phyloP scores from a whole-genome alignment of 345 rosid species.

The Euphorbia tirucalli region DNA sequence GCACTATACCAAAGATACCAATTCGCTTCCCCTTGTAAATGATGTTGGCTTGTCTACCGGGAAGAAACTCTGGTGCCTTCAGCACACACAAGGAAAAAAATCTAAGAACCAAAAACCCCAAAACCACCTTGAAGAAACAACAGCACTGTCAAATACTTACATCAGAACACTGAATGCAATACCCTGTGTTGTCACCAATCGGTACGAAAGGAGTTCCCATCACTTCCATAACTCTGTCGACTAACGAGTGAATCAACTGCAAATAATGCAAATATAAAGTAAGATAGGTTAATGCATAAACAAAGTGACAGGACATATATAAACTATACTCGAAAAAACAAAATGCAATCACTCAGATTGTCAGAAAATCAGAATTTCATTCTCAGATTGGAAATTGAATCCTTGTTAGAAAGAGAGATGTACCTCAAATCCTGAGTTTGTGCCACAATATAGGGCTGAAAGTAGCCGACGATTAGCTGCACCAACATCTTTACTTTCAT shows the following conservation, averaged over 20 bases:
- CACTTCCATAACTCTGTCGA: slow-evolving; percentile 90
- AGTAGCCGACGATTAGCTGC: slow-evolving; percentile 69
- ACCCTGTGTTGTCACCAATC: slow-evolving; percentile 50
- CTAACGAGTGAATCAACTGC: slow-evolving; percentile 86
- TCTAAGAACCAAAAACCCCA: neutral
- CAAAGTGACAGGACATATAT: too few relatives aligned
- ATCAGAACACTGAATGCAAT: slow-evolving; percentile 54
- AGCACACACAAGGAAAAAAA: slow-evolving; percentile 12
- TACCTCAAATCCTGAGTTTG: slow-evolving; percentile 98
- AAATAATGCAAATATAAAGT: slow-evolving; percentile 3
- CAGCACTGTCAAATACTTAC: slow-evolving; percentile 41
- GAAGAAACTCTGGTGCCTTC: slow-evolving; percentile 81
- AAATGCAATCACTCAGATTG: neutral
- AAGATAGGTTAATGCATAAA: neutral
- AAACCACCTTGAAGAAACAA: neutral
- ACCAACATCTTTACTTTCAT: slow-evolving; percentile 73
- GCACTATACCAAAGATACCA: slow-evolving; percentile 83
- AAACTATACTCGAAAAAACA: neutral
- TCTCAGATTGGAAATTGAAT: neutral
- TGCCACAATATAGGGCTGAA: slow-evolving; percentile 80
- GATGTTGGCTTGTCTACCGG: slow-evolving; percentile 83
- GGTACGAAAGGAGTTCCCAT: slow-evolving; percentile 66
- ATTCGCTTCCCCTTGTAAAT: slow-evolving; percentile 63
- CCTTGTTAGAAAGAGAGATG: neutral
- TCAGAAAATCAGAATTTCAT: neutral